Base-by-base conservation (phyloP, 805 yeast species). In the Starmera quercuum region DNA sequence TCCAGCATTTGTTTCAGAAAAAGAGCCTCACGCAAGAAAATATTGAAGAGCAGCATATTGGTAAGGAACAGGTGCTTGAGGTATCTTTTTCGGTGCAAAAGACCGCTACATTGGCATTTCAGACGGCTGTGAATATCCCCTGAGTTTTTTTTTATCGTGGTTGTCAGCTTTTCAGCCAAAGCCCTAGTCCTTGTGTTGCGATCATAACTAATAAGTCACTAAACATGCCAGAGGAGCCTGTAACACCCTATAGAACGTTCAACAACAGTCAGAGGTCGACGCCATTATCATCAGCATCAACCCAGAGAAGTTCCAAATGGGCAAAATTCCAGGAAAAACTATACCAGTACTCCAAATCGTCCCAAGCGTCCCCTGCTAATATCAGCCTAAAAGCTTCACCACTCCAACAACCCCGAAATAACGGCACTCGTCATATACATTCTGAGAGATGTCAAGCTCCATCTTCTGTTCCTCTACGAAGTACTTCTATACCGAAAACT, bases 291-390 rank as follows among this genome's bases (percentile, higher is more conserved):
- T n/a, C n/a, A n/a, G n/a, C n/a, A n/a, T n/a, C n/a, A n/a, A n/a
- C 13, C 26, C 26, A 23, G 43, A n/a, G n/a, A n/a, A n/a, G n/a
- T 5, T 46, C 49, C 9, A 46, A 41, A 18, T 48, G 55, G 54
- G 30, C 46, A 10, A 45, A 42, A 17, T 30, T 48, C 21, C 54
- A 49, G 22, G 49, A 39, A 19, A 46, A 38, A 31, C 22, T 49
- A 7, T 40, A 39, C 29, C 15, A 37, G 20, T 25, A 40, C 26
- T 29, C 37, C 9, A 27, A 29, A 5, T 26, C 27, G 7, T 18
- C 29, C 17, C 12, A 17, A 21, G 9, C 17, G 10, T 8, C 31
- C 12, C 19, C 31, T 16, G 17, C 6, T 5, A 21, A 13, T 21
- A n/a, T n/a, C n/a, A n/a, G n/a, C n/a, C n/a, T n/a, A n/a, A n/a